Conservation (phyloP, 140 eudicot species). For the Stevia rebaudiana region DNA sequence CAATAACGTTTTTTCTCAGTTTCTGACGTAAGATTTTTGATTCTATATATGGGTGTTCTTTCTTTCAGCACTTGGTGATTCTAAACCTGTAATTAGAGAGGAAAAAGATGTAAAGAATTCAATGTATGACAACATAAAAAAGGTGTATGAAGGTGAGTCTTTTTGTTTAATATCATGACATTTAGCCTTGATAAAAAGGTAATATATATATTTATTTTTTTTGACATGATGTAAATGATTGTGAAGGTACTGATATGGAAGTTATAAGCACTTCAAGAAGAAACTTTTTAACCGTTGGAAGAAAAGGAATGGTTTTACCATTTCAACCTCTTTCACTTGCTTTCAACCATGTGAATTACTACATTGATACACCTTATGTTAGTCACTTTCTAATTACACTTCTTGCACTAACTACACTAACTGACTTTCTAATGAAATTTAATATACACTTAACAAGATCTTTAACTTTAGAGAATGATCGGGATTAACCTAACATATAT, state of each 20-base stretch:
- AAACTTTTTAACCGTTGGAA: not conserved
- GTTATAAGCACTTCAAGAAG: constrained; percentile 10
- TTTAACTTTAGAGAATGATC: no score
- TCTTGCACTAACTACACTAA: no score
- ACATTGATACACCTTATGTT: constrained; percentile 67
- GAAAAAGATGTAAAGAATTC: constrained; percentile 17
- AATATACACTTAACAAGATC: no score
- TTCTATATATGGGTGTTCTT: constrained; percentile 1
- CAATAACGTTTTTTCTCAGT: not conserved
- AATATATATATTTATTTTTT: not conserved
- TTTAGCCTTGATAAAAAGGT: not conserved
- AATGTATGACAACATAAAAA: not conserved
- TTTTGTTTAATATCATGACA: not conserved
- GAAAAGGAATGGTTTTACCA: constrained; percentile 82
- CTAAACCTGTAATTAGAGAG: constrained; percentile 23
- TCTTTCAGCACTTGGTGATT: constrained; percentile 24
- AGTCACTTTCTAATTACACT: constrained; percentile 43
- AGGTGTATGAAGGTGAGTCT: constrained; percentile 17
- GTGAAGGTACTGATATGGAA: constrained; percentile 24
- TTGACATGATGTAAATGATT: constrained; percentile 19
- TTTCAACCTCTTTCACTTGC: constrained; percentile 69
- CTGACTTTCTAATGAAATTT: no score
- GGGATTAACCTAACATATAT: not conserved
- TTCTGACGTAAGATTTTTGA: not conserved
- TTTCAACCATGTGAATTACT: constrained; percentile 64